Conservation (phyloP, 148 eudicot genomes). For the Heliosperma pusillum region DNA sequence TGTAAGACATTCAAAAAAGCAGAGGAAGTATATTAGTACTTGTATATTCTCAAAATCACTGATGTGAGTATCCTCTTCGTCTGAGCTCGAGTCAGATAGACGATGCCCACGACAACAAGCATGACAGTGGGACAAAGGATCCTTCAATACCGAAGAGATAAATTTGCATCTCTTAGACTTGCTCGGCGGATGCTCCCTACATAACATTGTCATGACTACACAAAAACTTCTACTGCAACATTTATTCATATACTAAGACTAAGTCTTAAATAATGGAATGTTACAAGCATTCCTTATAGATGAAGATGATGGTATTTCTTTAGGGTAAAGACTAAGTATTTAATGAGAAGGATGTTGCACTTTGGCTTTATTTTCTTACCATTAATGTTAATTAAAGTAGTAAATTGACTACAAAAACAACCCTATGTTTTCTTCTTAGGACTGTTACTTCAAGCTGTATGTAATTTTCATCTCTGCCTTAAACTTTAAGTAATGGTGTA, state of each 20-base stretch:
- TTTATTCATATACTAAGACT: constrained; percentile 1
- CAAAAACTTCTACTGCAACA: no score
- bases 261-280: constrained; percentile 19
- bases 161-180: constrained; percentile 50
- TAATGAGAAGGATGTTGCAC: constrained; percentile 23
- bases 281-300: constrained; percentile 1
- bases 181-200: constrained; percentile 27
- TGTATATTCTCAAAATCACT: constrained; percentile 45
- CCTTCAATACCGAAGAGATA: constrained; percentile 43
- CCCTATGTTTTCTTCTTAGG: not conserved
- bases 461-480: constrained; percentile 30
- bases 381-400: constrained; percentile 16
- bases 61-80: constrained; percentile 35
- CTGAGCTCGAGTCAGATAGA: constrained; percentile 26
- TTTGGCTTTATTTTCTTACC: not conserved
- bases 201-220: constrained; percentile 19
- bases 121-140: constrained; percentile 51
- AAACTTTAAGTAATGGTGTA: constrained; percentile 26
- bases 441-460: constrained; percentile 22
- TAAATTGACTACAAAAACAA: not conserved
- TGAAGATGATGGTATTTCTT: constrained; percentile 12
- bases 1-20: no score
- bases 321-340: constrained; percentile 32
- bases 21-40: constrained; percentile 36
- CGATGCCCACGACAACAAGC: constrained; percentile 26